A percentile compares a stretch with the other conserved stretches of the same genome.
These are phyloP conservation scores for Apiospora phragmitis DNA, from an alignment of 2,329 filamentous ascomycete genomes.

Conservation along the genomic window DNA sequence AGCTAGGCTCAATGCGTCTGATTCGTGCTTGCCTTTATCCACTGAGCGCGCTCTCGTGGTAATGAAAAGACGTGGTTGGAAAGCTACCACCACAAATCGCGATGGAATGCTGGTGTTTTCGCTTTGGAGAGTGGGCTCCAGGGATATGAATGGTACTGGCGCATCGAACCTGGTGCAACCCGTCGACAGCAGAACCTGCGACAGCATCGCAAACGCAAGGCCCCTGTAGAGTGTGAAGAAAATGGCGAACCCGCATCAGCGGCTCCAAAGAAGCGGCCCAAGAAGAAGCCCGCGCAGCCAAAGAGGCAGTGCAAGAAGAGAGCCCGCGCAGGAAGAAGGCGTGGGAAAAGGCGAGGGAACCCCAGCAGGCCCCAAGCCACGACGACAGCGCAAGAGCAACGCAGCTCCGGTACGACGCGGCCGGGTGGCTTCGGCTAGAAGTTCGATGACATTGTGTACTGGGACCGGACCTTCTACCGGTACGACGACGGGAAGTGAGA, in stretches of 20 bases:
- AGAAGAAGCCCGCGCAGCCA: slow-evolving; percentile 21
- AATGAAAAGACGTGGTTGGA: slow-evolving; percentile 68
- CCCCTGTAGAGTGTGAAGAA: slow-evolving; percentile 18
- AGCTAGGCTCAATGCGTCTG: slow-evolving; percentile 92
- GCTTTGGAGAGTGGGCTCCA: slow-evolving; percentile 73
- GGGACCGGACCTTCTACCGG: too few species aligned
- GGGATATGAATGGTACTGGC: slow-evolving; percentile 61
- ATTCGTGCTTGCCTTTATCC: slow-evolving; percentile 89
- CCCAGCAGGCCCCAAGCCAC: slow-evolving; percentile 30
- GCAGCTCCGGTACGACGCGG: too few species aligned
- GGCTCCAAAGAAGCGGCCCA: slow-evolving; percentile 31
- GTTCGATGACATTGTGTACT: too few species aligned
- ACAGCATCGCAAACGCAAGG: slow-evolving; percentile 27
- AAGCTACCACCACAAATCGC: slow-evolving; percentile 75
- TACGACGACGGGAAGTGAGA: too few species aligned
- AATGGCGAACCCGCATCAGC: slow-evolving; percentile 9
- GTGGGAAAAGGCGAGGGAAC: neutral
- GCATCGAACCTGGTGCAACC: slow-evolving; percentile 58
- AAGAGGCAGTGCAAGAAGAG: too few species aligned
- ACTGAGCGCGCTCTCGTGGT: slow-evolving; percentile 98
- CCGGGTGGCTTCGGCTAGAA: too few species aligned
- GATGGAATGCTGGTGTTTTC: slow-evolving; percentile 83
- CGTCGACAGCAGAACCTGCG: slow-evolving; percentile 11
- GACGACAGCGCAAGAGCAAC: slow-evolving; percentile 26
- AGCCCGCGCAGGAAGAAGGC: neutral